Percentiles rank a stretch among this genome's conserved stretches.
phyloP scores from a whole-genome alignment of 768 basidiomycete species.

The Dendrothele bispora region DNA sequence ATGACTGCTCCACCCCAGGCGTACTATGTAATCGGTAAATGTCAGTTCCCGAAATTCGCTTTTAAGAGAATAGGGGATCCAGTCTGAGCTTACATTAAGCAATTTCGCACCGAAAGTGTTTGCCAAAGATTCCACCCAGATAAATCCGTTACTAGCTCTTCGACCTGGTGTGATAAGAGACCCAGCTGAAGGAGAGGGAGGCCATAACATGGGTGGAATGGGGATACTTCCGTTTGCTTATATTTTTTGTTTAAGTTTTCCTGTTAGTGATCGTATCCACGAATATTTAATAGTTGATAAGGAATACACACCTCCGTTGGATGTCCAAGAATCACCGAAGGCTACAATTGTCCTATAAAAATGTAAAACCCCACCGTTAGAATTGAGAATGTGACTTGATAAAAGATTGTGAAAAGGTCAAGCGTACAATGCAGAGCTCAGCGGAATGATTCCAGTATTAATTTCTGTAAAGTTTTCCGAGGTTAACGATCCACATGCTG shows the following conservation, averaged over 20 bases:
- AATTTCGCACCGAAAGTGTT: slow-evolving; percentile 28
- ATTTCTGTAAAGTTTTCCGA: slow-evolving; percentile 25
- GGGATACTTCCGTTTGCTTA: slow-evolving; percentile 32
- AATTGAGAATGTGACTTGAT: too few relatives aligned
- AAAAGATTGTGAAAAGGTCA: too few relatives aligned
- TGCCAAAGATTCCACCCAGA: slow-evolving; percentile 31
- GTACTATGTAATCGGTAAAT: slow-evolving; percentile 17
- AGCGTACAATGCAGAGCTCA: slow-evolving; percentile 19
- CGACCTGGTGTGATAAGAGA: slow-evolving; percentile 24
- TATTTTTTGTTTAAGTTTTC: background rate
- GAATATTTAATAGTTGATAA: too few relatives aligned
- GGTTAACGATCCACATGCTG: slow-evolving; percentile 23
- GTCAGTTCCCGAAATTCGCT: background rate
- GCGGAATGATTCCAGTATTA: slow-evolving; percentile 26
- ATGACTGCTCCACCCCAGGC: slow-evolving; percentile 34
- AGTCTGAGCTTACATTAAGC: slow-evolving; percentile 20
- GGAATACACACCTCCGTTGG: slow-evolving; percentile 24
- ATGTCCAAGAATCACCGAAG: slow-evolving; percentile 33
- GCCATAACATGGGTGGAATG: slow-evolving; percentile 29
- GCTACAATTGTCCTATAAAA: slow-evolving; percentile 24
- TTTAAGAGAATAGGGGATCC: background rate
- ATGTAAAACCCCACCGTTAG: too few relatives aligned
- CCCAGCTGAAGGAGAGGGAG: slow-evolving; percentile 31
- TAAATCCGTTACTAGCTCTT: slow-evolving; percentile 30
- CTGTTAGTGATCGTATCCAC: too few relatives aligned